Evolutionary conservation across 1,284 basidiomycete genomes (phyloP).

Genomic region (Marasmius tenuissimus): DNA sequence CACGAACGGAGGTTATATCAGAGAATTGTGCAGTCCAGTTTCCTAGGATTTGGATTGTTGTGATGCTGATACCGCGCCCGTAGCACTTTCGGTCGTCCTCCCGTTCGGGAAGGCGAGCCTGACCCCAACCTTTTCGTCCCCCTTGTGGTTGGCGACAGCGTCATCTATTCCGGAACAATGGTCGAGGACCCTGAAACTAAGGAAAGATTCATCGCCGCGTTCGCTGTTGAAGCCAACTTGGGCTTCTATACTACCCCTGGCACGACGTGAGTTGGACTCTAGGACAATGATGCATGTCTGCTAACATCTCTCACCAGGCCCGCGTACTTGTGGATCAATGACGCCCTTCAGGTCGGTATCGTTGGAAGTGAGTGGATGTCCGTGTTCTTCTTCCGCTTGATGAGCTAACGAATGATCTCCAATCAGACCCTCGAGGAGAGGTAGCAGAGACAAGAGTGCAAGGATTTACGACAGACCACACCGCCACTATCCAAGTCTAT

Average conservation of each 20-base stretch:
- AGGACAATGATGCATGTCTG: too few species aligned
- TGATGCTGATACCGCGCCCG: neutral
- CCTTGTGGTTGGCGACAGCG: slow-evolving; percentile 12
- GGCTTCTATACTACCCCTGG: slow-evolving; percentile 13
- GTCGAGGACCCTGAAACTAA: slow-evolving; percentile 11
- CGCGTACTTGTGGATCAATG: slow-evolving; percentile 12
- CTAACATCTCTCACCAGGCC: slow-evolving; percentile 5
- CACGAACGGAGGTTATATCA: slow-evolving; percentile 8
- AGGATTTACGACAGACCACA: slow-evolving; percentile 18
- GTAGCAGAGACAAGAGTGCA: slow-evolving; percentile 16
- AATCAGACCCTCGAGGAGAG: slow-evolving; percentile 12
- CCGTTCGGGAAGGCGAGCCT: slow-evolving; percentile 15
- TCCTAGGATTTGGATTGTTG: neutral
- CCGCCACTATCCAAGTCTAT: slow-evolving; percentile 16
- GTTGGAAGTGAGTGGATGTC: slow-evolving; percentile 8
- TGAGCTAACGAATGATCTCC: neutral
- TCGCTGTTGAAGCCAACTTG: slow-evolving; percentile 13
- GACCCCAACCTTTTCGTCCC: slow-evolving; percentile 15
- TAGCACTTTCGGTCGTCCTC: slow-evolving; percentile 16
- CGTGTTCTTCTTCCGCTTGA: neutral
- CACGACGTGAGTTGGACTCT: slow-evolving; percentile 11
- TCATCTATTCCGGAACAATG: slow-evolving; percentile 16
- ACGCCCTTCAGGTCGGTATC: slow-evolving; percentile 15
- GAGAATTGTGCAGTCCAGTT: slow-evolving; percentile 11
- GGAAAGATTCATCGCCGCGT: slow-evolving; percentile 12